Evolutionary conservation across 208 protist genomes (phyloP).

Genomic region (Acanthamoeba polyphaga): DNA sequence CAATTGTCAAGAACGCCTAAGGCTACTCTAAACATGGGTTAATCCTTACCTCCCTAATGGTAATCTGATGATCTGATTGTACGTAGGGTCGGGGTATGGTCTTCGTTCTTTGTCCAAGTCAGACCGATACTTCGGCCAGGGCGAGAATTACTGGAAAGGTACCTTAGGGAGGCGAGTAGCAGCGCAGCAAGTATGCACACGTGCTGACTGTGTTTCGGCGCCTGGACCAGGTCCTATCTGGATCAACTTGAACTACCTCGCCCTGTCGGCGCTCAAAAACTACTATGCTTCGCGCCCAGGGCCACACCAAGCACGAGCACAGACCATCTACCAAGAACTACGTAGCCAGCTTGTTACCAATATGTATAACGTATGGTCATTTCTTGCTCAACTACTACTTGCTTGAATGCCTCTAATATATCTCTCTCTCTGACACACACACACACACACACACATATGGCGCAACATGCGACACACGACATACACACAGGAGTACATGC

Average conservation of each 20-base stretch:
- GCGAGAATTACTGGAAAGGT: constrained; percentile 94
- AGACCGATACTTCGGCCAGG: constrained; percentile 79
- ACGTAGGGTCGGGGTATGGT: constrained; percentile 37
- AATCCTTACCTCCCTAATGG: neutral
- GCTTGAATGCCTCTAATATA: neutral
- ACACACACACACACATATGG: neutral
- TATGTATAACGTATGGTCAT: constrained; percentile 75
- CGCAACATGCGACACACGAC: neutral
- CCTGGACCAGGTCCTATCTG: constrained; percentile 87
- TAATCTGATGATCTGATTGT: neutral
- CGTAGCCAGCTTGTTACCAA: constrained; percentile 86
- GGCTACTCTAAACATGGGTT: neutral
- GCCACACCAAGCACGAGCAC: constrained; percentile 23
- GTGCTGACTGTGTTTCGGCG: neutral
- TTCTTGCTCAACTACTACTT: neutral
- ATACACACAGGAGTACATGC: constrained; percentile 32
- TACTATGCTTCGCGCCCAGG: constrained; percentile 68
- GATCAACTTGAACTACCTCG: constrained; percentile 94
- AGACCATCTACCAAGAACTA: constrained; percentile 82
- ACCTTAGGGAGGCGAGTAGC: neutral
- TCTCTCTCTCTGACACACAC: too few species aligned
- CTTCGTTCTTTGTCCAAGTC: constrained; percentile 64
- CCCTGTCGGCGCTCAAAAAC: constrained; percentile 81
- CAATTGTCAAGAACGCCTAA: constrained; percentile 1
- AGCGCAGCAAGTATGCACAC: neutral